These are phyloP conservation scores for Inonotus hispidus DNA, from an alignment of 1,284 basidiomycete species.

Conservation along the genomic window DNA sequence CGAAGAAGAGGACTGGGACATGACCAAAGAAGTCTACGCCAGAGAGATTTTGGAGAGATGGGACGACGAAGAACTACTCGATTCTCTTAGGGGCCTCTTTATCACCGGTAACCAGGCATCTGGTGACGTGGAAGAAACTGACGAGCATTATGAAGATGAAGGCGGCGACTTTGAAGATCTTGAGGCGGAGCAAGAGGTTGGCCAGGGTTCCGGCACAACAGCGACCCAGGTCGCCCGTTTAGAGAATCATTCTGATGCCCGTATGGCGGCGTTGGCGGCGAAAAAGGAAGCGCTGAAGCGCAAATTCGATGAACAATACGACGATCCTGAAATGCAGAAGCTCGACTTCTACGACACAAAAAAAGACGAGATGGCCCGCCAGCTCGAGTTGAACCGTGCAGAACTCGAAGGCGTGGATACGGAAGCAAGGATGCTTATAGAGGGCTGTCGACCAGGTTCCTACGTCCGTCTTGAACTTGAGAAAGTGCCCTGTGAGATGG, in stretches of 20 bases:
- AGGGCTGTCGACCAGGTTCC: conserved; percentile 88
- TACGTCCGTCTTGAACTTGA: conserved; percentile 91
- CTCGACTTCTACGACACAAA: conserved; percentile 87
- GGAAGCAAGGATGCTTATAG: conserved; percentile 77
- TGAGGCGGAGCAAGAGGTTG: conserved; percentile 31
- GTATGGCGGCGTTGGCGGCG: conserved; percentile 59
- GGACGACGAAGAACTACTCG: conserved; percentile 80
- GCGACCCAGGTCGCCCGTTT: conserved; percentile 25
- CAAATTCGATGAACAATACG: conserved; percentile 96
- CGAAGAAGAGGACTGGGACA: conserved; percentile 61
- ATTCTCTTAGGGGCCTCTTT: conserved; percentile 85
- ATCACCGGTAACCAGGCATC: conserved; percentile 70
- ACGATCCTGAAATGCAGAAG: conserved; percentile 76
- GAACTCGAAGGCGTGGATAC: conserved; percentile 84
- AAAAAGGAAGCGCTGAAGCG: conserved; percentile 93
- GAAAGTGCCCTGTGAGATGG: conserved; percentile 85
- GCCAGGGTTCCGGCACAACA: conserved; percentile 25
- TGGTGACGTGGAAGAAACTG: conserved; percentile 37
- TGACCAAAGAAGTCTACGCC: conserved; percentile 55
- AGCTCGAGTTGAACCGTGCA: conserved; percentile 78
- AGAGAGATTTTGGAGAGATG: conserved; percentile 61
- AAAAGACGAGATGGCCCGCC: conserved; percentile 88
- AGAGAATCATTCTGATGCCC: conserved; percentile 26
- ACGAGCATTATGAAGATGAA: conserved; percentile 37
- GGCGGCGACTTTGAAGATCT: conserved; percentile 41